Evolutionary conservation across 305 asterid species (phyloP).

Genomic region (Stenogyne calaminthoides): DNA sequence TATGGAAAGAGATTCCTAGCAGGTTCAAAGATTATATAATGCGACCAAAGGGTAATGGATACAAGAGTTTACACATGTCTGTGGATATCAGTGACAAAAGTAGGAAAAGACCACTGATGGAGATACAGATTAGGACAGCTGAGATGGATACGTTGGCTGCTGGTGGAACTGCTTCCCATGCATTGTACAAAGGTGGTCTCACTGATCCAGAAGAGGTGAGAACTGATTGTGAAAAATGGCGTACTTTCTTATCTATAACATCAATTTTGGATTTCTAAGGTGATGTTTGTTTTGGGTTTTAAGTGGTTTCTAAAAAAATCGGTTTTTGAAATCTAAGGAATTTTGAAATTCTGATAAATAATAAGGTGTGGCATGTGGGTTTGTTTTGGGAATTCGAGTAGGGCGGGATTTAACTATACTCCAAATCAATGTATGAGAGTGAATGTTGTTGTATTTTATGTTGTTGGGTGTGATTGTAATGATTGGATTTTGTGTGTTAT

Average conservation of each 20-base stretch:
- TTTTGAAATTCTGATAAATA: too few relatives aligned
- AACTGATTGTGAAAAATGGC: neutral
- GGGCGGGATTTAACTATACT: too few relatives aligned
- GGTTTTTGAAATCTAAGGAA: too few relatives aligned
- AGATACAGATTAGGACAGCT: constrained; percentile 81
- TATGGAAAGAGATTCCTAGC: constrained; percentile 80
- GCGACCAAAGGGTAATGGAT: constrained; percentile 83
- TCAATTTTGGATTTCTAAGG: neutral
- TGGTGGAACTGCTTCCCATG: constrained; percentile 93
- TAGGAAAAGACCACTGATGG: constrained; percentile 70
- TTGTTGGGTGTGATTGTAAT: too few relatives aligned
- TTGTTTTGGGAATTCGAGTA: too few relatives aligned
- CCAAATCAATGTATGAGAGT: too few relatives aligned
- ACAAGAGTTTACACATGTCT: constrained; percentile 88
- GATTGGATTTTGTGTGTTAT: too few relatives aligned
- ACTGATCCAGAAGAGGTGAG: constrained; percentile 83
- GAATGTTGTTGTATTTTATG: too few relatives aligned
- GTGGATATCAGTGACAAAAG: constrained; percentile 68
- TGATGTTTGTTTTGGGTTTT: too few relatives aligned
- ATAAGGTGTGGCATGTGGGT: too few relatives aligned
- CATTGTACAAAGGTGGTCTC: constrained; percentile 88
- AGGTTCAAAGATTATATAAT: constrained; percentile 85
- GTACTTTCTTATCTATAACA: constrained; percentile 14
- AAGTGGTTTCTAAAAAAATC: too few relatives aligned
- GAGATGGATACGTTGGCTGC: constrained; percentile 91